Evolutionary conservation across 148 eudicot species (phyloP), one percentile per base, ranked within the genome.

Genomic region (Amaranthus cruentus): DNA sequence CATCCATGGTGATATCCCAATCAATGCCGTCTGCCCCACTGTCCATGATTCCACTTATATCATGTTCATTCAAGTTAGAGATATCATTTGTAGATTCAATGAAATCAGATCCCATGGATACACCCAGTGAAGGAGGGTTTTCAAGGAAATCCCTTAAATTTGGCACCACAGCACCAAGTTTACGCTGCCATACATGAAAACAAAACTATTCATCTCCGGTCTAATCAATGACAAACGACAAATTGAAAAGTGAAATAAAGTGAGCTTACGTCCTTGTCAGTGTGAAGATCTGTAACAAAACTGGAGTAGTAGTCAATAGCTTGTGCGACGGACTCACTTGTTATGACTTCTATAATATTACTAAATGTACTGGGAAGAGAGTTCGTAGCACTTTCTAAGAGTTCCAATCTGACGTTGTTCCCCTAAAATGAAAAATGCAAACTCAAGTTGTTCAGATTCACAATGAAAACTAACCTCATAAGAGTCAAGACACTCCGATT

Each of bases 1-100:
- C 87, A 63, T 91, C 97, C 66, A 87, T 49, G 21, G 96, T 84
- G 70, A 94, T 88, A 87, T 94, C 97, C 98, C 98, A 91, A 78
- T 94, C 96, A 80, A 94, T 94, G 75, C 66, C 77, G 55, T 83
- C 91, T 47, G 83, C 85, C 55, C 79, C 81, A 63, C 66, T 75
- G 11, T 68, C 83, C 71, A 79, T 70, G 68, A 77, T 82, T 61
- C 80, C 86, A 65, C 79, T 52, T 64, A 49, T 60, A 65, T 73
- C 77, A 14, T 82, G 82, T 74, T 85, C 91, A 77, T 75, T 49
- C 50, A 68, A 61, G 76, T 72, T 47, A 44, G 81, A 73, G 60
- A 73, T 71, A 74, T 68, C 77, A 81, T 62, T 79, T 28, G 70
- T 66, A 69, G 86, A 64, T 59, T 82, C 81, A 65, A 77, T 73